Evolutionary conservation across 768 basidiomycete species (phyloP), one percentile per base, ranked within the genome.

Genomic region (Hygrophorus russula): DNA sequence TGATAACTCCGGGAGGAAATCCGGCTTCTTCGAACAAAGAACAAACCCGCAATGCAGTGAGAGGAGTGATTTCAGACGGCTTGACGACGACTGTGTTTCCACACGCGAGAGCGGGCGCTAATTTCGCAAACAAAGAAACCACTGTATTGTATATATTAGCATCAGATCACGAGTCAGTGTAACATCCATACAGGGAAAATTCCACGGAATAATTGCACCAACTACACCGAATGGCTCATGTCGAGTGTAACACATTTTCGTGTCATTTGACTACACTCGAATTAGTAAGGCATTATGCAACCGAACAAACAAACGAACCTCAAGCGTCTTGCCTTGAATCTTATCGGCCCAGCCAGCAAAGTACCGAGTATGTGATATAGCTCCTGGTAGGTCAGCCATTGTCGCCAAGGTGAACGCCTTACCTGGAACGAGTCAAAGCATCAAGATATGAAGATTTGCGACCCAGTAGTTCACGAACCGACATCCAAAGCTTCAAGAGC

Each of bases 301-400:
- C 18, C 15, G 28, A n/a, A 11, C 1, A 6, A 33, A 40, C 19
- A 18, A 6, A 7, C 33, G 1, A 36, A 52, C 53, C 36, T 74
- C 79, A 56, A 82, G 74, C 13, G 71, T 70, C 53, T 79, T 71
- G 11, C 79, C 81, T 3, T 68, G 61, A 36, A 76, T 58, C 63
- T 87, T 87, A 66, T 85, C 84, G 35, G 82, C 78, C 74, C 80
- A 80, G 11, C 85, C 86, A 32, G 71, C 81, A 50, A 81, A 88
- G 59, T 86, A 88, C 13, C 70, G 65, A 44, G 82, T 55, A 46
- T 64, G 63, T 27, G 56, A 59, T 38, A 74, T 59, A 2, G 57
- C 52, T 35, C 32, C 29, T 2, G 20, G 29, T 18, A 63, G 7
- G 38, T 64, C 63, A 4, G 19, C 6, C 2, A 4, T 13, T 31